These are phyloP conservation scores for Suhomyces terraborum DNA, from an alignment of 1,139 yeast species.

Conservation along the genomic window DNA sequence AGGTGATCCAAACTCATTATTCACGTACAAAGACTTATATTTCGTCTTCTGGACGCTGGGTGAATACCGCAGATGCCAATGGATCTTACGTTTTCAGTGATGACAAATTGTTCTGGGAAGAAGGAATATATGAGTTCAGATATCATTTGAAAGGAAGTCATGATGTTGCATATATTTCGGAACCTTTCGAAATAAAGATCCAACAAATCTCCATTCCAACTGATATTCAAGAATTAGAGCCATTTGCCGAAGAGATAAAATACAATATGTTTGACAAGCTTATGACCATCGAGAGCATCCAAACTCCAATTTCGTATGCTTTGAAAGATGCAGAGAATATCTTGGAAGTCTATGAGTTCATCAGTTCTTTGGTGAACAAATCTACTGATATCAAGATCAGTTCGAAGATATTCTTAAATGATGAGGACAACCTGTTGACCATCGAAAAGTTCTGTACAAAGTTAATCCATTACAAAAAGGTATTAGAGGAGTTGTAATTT, in stretches of 20 bases:
- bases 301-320: conserved; percentile 30
- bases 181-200: conserved; percentile 66
- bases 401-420: conserved; percentile 40
- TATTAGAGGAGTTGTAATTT: conserved; percentile 43
- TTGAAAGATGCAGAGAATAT: conserved; percentile 33
- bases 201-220: conserved; percentile 44
- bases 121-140: conserved; percentile 75
- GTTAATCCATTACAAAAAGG: conserved; percentile 43
- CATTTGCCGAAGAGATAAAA: conserved; percentile 38
- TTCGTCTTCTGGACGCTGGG: conserved; percentile 74
- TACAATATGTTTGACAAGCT: conserved; percentile 35
- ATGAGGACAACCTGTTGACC: conserved; percentile 33
- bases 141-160: conserved; percentile 73
- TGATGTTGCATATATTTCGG: conserved; percentile 66
- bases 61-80: conserved; percentile 42
- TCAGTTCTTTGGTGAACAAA: conserved; percentile 38
- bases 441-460: conserved; percentile 41
- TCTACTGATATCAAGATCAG: conserved; percentile 44
- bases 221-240: conserved; percentile 20
- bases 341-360: conserved; percentile 34
- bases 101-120: conserved; percentile 61
- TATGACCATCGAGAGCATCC: conserved; percentile 28
- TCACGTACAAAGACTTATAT: conserved; percentile 61
- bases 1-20: conserved; percentile 60
- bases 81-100: conserved; percentile 59